Conservation (phyloP, 1,284 basidiomycete species). For the Baeospora myosura region DNA sequence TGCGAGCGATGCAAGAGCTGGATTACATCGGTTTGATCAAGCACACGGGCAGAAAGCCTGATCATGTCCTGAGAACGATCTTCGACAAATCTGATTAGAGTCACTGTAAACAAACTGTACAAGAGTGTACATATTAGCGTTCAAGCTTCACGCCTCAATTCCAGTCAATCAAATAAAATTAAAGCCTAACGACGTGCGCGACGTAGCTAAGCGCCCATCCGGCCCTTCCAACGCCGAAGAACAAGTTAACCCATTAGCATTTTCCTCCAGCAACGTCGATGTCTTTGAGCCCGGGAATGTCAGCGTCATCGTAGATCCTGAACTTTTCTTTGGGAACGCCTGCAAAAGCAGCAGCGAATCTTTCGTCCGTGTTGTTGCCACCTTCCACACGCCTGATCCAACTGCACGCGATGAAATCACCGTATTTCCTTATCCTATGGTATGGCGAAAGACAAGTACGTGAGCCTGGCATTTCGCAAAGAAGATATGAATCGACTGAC, state of each 20-base stretch:
- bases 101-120: neutral
- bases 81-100: slow-evolving; percentile 45
- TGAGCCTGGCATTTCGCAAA: neutral
- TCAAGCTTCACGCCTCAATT: too few species aligned
- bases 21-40: slow-evolving; percentile 74
- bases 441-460: neutral
- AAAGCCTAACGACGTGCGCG: too few species aligned
- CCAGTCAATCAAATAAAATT: too few species aligned
- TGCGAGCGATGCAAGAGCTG: slow-evolving; percentile 69
- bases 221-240: too few species aligned
- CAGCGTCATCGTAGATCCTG: slow-evolving; percentile 8
- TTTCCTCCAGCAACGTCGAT: slow-evolving; percentile 9
- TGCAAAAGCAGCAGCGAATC: slow-evolving; percentile 8
- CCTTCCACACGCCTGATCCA: slow-evolving; percentile 19
- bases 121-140: neutral
- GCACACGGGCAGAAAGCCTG: slow-evolving; percentile 67
- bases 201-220: too few species aligned
- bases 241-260: slow-evolving; percentile 5
- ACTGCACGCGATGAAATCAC: slow-evolving; percentile 21
- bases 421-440: slow-evolving; percentile 26
- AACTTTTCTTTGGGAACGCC: slow-evolving; percentile 6
- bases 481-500: slow-evolving; percentile 6
- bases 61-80: slow-evolving; percentile 63
- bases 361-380: slow-evolving; percentile 8
- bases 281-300: slow-evolving; percentile 6